A percentile compares a stretch with the other conserved stretches of the same genome.
Conservation (phyloP, 2,329 filamentous ascomycete species). For the Apiospora aurea region DNA sequence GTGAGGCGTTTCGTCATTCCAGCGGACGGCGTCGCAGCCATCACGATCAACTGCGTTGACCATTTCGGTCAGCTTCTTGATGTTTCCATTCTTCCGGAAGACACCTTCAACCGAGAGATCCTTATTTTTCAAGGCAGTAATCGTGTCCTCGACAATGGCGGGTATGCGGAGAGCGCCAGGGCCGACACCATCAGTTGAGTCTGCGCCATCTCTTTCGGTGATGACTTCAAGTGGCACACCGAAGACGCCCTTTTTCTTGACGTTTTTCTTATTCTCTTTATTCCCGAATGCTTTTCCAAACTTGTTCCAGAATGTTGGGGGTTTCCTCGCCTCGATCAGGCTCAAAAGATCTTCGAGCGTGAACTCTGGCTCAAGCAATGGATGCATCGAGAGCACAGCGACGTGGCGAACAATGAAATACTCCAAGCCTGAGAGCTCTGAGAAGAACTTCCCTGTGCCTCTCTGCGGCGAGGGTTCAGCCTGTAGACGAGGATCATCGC, state of each 20-base stretch:
- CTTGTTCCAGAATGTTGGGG: constrained; percentile 95
- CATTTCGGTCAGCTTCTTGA: constrained; percentile 88
- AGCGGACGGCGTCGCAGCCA: constrained; percentile 83
- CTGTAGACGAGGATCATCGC: constrained; percentile 57
- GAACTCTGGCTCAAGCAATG: constrained; percentile 87
- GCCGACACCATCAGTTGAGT: constrained; percentile 96
- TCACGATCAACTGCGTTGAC: constrained; percentile 86
- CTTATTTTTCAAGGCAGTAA: constrained; percentile 97
- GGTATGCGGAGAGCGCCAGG: constrained; percentile 90
- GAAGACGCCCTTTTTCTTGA: constrained; percentile 94
- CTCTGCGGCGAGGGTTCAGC: constrained; percentile 62
- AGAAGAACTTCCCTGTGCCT: constrained; percentile 80
- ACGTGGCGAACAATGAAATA: constrained; percentile 98
- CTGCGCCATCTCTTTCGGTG: constrained; percentile 91
- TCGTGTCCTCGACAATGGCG: constrained; percentile 91
- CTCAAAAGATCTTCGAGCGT: constrained; percentile 91
- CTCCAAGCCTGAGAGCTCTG: constrained; percentile 91
- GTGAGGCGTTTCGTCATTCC: constrained; percentile 88
- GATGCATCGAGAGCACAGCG: constrained; percentile 93
- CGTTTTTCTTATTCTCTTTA: constrained; percentile 76
- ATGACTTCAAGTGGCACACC: constrained; percentile 88
- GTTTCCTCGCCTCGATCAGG: constrained; percentile 90
- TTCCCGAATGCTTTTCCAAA: constrained; percentile 92
- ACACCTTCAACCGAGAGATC: constrained; percentile 98
- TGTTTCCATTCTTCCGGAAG: constrained; percentile 99